phyloP scores from a whole-genome alignment of 495 filamentous ascomycete species.

The Tuber aestivum region DNA sequence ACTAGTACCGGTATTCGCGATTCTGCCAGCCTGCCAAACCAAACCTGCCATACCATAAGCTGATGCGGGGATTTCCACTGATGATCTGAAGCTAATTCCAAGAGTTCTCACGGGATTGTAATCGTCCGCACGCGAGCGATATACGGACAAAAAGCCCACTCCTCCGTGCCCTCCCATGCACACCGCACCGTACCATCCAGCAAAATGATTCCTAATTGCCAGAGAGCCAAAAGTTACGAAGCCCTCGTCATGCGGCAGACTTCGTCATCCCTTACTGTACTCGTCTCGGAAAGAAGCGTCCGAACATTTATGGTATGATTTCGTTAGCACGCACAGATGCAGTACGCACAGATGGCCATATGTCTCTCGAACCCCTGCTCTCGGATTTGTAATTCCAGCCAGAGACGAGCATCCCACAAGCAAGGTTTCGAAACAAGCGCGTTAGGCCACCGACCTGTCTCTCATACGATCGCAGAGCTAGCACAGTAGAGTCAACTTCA shows the following conservation, averaged over 20 bases:
- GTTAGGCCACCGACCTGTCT: neutral
- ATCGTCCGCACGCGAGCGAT: neutral
- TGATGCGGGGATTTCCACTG: neutral
- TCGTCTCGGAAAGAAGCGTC: neutral
- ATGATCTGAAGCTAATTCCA: neutral
- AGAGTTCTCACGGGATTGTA: constrained; percentile 11
- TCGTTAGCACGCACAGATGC: neutral
- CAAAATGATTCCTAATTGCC: neutral
- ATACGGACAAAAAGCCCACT: neutral
- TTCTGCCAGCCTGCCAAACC: too few relatives aligned
- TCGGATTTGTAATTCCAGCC: neutral
- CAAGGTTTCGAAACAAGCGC: neutral
- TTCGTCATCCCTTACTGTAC: neutral
- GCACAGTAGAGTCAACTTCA: neutral
- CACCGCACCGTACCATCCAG: neutral
- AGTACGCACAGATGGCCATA: neutral
- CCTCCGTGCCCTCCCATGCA: neutral
- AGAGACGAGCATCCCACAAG: neutral
- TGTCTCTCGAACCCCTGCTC: neutral
- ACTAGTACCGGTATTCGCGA: too few relatives aligned
- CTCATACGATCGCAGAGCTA: neutral
- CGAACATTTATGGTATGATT: neutral
- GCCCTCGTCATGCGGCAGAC: neutral
- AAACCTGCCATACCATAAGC: neutral
- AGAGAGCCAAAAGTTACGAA: neutral